Evolutionary conservation across 495 filamentous ascomycete genomes (phyloP), one percentile per base, ranked within the genome.

Genomic region (Gamarada debralockiae): DNA sequence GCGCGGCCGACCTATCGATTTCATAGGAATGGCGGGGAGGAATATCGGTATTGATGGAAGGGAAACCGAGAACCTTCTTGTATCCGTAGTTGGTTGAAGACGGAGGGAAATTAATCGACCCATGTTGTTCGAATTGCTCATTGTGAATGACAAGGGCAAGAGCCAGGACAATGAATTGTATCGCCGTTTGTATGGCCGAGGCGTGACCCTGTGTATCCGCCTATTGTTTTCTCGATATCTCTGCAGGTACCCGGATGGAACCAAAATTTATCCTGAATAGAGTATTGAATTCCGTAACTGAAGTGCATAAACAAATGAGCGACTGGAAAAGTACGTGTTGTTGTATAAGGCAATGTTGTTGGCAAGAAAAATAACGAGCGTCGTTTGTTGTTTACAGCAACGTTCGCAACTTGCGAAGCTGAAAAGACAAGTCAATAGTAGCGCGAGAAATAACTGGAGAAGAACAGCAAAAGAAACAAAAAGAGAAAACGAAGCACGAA

Each of bases 1-100:
- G 3, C 58, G 53, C 13, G 22, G 25, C 36, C 15, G 48, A 23
- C 20, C 39, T 34, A 24, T 15, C 13, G 52, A 52, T 39, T 42
- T 43, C 12, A 27, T 8, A 9, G 53, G 23, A 18, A 31, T 22
- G 46, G 1, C 6, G n/a, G 37, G 37, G n/a, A 21, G 37, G 37
- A 15, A 13, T 12, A 15, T 36, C 12, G 13, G 20, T 8, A 14
- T 40, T 4, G 37, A 17, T 40, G 37, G 20, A 8, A 18, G 2
- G 9, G 37, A 18, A 14, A n/a, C 2, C 37, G n/a, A n/a, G 13
- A 18, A 40, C n/a, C n/a, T 40, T 17, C 8, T 15, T 40, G 20
- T 15, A 17, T 6, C 2, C n/a, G 2, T 21, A 40, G 37, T 8
- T 40, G 37, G 37, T n/a, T 40, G 37, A 15, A 40, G 37, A 14